phyloP scores from a whole-genome alignment of 306 rosid genomes.

The Clitoria ternatea region DNA sequence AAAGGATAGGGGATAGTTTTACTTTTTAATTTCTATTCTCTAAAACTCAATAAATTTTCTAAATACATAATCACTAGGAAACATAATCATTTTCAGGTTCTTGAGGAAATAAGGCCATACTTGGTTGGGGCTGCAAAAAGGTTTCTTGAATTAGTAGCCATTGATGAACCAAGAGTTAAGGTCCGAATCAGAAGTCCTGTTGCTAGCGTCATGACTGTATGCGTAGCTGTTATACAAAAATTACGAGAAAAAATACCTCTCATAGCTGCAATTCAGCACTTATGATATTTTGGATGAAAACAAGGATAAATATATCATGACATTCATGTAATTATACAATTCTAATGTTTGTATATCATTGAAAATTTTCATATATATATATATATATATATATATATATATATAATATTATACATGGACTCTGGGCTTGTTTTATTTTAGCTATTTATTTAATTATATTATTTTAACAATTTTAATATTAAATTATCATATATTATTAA shows the following conservation, averaged over 20 bases:
- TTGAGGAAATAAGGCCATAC: slow-evolving; percentile 95
- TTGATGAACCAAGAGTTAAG: slow-evolving; percentile 85
- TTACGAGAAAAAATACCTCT: slow-evolving; percentile 86
- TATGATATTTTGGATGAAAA: slow-evolving; percentile 31
- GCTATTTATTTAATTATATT: too few species aligned
- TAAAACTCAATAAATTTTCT: too few species aligned
- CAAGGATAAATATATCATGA: neutral
- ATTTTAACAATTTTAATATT: too few species aligned
- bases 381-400: too few species aligned
- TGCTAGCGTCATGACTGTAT: slow-evolving; percentile 84
- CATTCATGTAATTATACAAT: slow-evolving; percentile 29
- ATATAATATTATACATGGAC: too few species aligned
- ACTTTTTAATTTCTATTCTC: too few species aligned
- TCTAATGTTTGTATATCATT: too few species aligned
- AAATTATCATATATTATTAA: too few species aligned
- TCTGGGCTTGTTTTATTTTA: too few species aligned
- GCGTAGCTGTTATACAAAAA: slow-evolving; percentile 95
- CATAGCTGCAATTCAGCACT: slow-evolving; percentile 82
- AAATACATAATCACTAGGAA: too few species aligned
- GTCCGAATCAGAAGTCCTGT: slow-evolving; percentile 62
- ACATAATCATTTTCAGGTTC: slow-evolving; percentile 75
- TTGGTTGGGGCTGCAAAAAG: slow-evolving; percentile 86
- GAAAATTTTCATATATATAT: too few species aligned
- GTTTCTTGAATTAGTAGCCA: slow-evolving; percentile 73
- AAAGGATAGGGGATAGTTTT: too few species aligned